These are phyloP conservation scores for Xylaria polymorpha DNA, from an alignment of 2,329 filamentous ascomycete genomes.

Conservation along the genomic window DNA sequence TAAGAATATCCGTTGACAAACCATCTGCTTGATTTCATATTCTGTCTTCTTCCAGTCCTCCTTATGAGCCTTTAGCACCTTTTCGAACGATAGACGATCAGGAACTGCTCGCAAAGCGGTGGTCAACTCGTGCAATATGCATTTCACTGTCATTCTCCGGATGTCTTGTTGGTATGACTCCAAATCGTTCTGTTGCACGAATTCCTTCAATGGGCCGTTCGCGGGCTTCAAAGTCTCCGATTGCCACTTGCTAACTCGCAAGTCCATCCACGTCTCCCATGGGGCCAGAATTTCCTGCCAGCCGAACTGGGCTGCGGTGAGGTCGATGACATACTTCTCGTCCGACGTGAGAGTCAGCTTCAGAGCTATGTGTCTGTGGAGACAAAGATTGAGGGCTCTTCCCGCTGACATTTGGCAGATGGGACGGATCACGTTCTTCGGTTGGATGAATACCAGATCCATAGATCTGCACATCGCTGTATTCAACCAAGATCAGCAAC, in stretches of 20 bases:
- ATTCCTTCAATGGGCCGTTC: too few species aligned
- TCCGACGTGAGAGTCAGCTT: conserved; percentile 21
- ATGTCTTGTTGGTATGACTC: conserved; percentile 11
- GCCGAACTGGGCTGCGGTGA: conserved; percentile 29
- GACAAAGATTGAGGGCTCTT: neutral
- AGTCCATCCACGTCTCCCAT: conserved; percentile 17
- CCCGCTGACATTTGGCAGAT: conserved; percentile 15
- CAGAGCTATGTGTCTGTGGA: conserved; percentile 26
- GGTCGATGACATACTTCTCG: conserved; percentile 34
- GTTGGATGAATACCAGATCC: neutral
- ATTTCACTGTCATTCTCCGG: neutral
- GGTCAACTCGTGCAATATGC: conserved; percentile 11
- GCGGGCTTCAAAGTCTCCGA: neutral
- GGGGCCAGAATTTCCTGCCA: conserved; percentile 35
- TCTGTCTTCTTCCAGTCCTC: conserved; percentile 9
- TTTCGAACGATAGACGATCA: neutral
- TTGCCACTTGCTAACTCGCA: conserved; percentile 7
- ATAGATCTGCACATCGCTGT: conserved; percentile 28
- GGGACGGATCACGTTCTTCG: conserved; percentile 29
- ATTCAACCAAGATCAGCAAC: conserved; percentile 5
- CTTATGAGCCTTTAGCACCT: neutral
- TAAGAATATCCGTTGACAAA: conserved; percentile 4
- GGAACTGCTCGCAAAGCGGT: neutral
- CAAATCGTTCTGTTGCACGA: neutral
- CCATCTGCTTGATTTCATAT: neutral